phyloP scores from a whole-genome alignment of 2,329 filamentous ascomycete genomes.

The Cladophialophora immunda region DNA sequence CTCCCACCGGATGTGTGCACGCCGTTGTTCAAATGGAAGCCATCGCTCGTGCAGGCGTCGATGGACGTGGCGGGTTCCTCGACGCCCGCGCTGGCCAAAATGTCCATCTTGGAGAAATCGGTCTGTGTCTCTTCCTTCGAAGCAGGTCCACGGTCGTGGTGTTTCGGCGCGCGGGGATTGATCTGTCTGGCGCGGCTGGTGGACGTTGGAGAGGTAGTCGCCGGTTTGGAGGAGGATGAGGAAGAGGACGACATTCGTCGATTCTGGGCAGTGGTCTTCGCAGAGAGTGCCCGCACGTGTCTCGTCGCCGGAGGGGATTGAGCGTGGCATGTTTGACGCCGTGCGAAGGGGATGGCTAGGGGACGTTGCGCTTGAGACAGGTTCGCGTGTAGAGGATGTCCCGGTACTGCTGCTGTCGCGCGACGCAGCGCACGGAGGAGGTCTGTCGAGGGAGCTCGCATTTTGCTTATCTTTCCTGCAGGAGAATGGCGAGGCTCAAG shows the following conservation, averaged over 20 bases:
- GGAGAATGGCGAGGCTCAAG: background rate
- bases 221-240: background rate
- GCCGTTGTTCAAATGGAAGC: constrained; percentile 87
- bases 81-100: constrained; percentile 76
- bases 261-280: constrained; percentile 27
- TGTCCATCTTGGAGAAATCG: constrained; percentile 79
- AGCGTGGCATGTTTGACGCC: background rate
- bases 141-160: constrained; percentile 66
- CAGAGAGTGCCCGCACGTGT: constrained; percentile 21
- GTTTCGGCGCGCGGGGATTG: constrained; percentile 48
- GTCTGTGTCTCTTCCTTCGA: constrained; percentile 71
- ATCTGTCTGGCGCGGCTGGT: constrained; percentile 17
- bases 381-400: background rate
- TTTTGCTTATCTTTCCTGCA: constrained; percentile 4
- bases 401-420: constrained; percentile 39
- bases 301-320: background rate
- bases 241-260: background rate
- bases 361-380: background rate
- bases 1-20: constrained; percentile 72
- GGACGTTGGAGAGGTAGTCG: background rate
- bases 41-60: constrained; percentile 81
- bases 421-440: constrained; percentile 53
- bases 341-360: background rate
- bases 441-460: constrained; percentile 49
- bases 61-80: constrained; percentile 84